phyloP scores from a whole-genome alignment of 768 basidiomycete species.

The Phaffia tasmanica region DNA sequence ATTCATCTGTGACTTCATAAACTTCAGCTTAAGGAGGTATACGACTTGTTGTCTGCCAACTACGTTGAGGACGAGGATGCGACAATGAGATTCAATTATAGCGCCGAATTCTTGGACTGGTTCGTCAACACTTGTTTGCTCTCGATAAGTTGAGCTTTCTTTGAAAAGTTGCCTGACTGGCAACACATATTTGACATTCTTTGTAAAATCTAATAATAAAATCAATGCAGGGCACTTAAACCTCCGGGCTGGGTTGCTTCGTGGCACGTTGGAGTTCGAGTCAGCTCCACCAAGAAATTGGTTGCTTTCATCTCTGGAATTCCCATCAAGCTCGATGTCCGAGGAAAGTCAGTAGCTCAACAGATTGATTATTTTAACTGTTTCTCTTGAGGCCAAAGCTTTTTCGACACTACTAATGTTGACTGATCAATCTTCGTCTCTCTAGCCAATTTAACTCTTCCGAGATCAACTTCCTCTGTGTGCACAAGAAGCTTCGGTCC shows the following conservation, averaged over 20 bases:
- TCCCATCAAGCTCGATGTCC: constrained; percentile 63
- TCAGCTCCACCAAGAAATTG: constrained; percentile 76
- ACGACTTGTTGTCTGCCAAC: constrained; percentile 78
- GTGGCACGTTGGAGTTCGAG: constrained; percentile 94
- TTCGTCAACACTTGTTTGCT: constrained; percentile 33
- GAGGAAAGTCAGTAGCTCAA: background rate
- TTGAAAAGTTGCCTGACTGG: too few relatives aligned
- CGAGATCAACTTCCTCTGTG: constrained; percentile 95
- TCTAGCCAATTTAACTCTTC: constrained; percentile 55
- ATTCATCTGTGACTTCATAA: background rate
- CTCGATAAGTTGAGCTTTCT: background rate
- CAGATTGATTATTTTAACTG: background rate
- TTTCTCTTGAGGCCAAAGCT: background rate
- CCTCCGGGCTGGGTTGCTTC: constrained; percentile 86
- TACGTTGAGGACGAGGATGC: constrained; percentile 96
- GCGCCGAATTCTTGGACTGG: constrained; percentile 88
- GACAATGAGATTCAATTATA: constrained; percentile 92
- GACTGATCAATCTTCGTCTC: background rate
- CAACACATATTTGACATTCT: background rate
- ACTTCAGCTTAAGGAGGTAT: constrained; percentile 71
- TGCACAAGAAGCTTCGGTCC: constrained; percentile 92
- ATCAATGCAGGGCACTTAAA: constrained; percentile 68
- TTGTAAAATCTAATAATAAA: background rate
- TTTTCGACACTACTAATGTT: background rate
- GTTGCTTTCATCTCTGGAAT: constrained; percentile 95